Evolutionary conservation across 2,329 filamentous ascomycete genomes (phyloP).

Genomic region (Talaromyces marneffei): DNA sequence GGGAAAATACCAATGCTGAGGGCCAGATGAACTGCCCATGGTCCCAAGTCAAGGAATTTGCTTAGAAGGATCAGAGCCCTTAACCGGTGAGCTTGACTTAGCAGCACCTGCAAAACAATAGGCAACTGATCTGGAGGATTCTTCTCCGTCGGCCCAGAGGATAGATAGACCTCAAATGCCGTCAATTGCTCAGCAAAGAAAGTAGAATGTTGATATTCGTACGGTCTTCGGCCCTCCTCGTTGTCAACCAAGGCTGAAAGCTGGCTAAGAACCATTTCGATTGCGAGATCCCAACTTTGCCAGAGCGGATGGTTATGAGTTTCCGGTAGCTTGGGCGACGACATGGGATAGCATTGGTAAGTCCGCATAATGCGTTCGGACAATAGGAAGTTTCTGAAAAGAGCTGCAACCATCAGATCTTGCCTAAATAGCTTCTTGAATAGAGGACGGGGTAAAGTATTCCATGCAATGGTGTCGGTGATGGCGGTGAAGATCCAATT

Average conservation of each 20-base stretch:
- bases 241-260: slow-evolving; percentile 75
- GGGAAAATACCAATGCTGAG: slow-evolving; percentile 98
- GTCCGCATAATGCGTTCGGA: slow-evolving; percentile 94
- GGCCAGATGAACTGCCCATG: slow-evolving; percentile 97
- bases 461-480: slow-evolving; percentile 98
- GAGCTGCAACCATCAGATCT: slow-evolving; percentile 95
- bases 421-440: slow-evolving; percentile 98
- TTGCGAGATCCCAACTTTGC: slow-evolving; percentile 95
- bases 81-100: slow-evolving; percentile 91
- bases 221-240: slow-evolving; percentile 67
- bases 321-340: slow-evolving; percentile 83
- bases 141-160: slow-evolving; percentile 73
- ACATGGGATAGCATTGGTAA: slow-evolving; percentile 92
- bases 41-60: slow-evolving; percentile 88
- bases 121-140: slow-evolving; percentile 91
- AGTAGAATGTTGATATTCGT: slow-evolving; percentile 87
- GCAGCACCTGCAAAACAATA: slow-evolving; percentile 88
- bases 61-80: slow-evolving; percentile 86
- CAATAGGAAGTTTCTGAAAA: slow-evolving; percentile 93
- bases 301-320: slow-evolving; percentile 92
- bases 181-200: slow-evolving; percentile 98
- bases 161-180: slow-evolving; percentile 92
- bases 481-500: slow-evolving; percentile 99
- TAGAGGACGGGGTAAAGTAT: slow-evolving; percentile 77
- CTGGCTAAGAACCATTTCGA: slow-evolving; percentile 90